Evolutionary conservation across 495 filamentous ascomycete species (phyloP).

Genomic region (Monascus purpureus): DNA sequence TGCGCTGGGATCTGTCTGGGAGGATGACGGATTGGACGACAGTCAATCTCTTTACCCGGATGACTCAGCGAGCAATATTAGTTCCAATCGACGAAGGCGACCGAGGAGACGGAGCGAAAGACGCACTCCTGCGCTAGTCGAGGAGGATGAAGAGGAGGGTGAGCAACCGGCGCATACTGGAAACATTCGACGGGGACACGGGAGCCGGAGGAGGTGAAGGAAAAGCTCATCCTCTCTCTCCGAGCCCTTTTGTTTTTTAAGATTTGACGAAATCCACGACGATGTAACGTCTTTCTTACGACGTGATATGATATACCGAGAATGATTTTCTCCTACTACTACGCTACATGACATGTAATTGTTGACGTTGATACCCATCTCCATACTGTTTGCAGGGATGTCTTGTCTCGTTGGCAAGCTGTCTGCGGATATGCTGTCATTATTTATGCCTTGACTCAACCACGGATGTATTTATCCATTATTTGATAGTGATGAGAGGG

Average conservation of each 20-base stretch:
- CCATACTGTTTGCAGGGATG: too few relatives aligned
- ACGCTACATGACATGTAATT: too few relatives aligned
- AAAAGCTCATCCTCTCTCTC: not conserved
- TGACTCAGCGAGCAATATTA: constrained; percentile 76
- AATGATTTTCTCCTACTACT: too few relatives aligned
- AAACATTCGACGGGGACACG: constrained; percentile 15
- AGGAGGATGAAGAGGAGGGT: constrained; percentile 63
- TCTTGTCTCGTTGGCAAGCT: too few relatives aligned
- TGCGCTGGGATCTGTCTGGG: constrained; percentile 26
- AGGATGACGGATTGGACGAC: constrained; percentile 47
- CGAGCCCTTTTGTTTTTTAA: not conserved
- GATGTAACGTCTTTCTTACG: too few relatives aligned
- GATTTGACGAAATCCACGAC: too few relatives aligned
- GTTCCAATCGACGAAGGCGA: constrained; percentile 53
- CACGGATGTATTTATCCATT: too few relatives aligned
- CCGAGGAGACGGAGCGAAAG: constrained; percentile 58
- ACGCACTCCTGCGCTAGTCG: constrained; percentile 69
- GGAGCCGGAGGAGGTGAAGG: constrained; percentile 1
- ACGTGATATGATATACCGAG: too few relatives aligned
- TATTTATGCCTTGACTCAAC: too few relatives aligned
- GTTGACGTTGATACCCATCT: too few relatives aligned
- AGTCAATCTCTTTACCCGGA: constrained; percentile 55
- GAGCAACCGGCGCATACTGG: constrained; percentile 8
- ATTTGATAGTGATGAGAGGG: too few relatives aligned
- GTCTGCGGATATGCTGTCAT: too few relatives aligned